Percentiles rank a stretch among this genome's conserved stretches.
Conservation (phyloP, 495 filamentous ascomycete species). For the Bathelium albidoporum region DNA sequence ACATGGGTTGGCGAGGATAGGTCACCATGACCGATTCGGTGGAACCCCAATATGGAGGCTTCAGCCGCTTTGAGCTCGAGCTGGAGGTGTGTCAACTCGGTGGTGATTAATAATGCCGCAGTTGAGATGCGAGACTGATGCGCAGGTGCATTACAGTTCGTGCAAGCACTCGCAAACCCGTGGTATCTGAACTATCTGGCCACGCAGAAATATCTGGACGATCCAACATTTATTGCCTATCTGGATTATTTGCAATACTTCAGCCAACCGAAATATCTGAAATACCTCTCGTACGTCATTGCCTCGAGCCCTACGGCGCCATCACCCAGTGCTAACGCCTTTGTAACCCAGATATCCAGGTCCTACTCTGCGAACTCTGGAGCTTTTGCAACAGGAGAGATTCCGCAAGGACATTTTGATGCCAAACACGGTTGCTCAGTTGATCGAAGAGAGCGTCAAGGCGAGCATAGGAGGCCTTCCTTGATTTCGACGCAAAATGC, state of each 20-base stretch:
- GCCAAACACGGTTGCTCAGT: constrained; percentile 54
- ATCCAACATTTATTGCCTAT: constrained; percentile 67
- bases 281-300: constrained; percentile 48
- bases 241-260: constrained; percentile 80
- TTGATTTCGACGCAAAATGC: background rate
- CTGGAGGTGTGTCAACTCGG: constrained; percentile 45
- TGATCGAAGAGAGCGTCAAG: constrained; percentile 49
- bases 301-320: background rate
- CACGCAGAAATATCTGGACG: constrained; percentile 40
- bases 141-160: constrained; percentile 55
- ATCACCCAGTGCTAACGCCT: background rate
- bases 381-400: constrained; percentile 69
- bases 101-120: background rate
- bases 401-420: constrained; percentile 76
- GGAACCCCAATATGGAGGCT: constrained; percentile 43
- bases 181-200: constrained; percentile 69
- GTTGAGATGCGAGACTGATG: constrained; percentile 25
- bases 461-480: constrained; percentile 6
- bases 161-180: constrained; percentile 77
- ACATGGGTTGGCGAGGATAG: background rate
- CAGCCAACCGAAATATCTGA: constrained; percentile 68
- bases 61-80: constrained; percentile 63
- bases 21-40: background rate
- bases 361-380: constrained; percentile 69
- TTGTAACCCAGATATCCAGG: constrained; percentile 50